Conservation (phyloP, 2,329 filamentous ascomycete genomes). For the Aspergillus pseudotamarii region DNA sequence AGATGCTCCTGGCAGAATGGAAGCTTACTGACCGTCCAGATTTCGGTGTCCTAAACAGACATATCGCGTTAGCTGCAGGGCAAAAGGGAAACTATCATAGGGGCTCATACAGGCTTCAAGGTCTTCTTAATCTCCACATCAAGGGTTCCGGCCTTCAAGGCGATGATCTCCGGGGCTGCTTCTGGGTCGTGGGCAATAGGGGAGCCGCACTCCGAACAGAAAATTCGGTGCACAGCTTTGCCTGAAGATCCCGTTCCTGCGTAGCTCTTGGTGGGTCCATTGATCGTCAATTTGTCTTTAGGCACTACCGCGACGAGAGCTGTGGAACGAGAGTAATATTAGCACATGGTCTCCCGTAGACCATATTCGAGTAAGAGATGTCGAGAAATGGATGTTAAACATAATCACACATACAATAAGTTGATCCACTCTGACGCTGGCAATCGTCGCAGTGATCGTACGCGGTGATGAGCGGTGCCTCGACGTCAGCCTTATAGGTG, state of each 20-base stretch:
- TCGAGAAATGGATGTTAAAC: neutral
- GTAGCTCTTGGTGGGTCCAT: conserved; percentile 67
- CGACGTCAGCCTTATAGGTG: conserved; percentile 64
- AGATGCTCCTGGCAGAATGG: conserved; percentile 70
- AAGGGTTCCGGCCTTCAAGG: conserved; percentile 68
- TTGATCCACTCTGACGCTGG: conserved; percentile 70
- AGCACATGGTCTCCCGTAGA: neutral
- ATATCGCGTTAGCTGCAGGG: conserved; percentile 17
- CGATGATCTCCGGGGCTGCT: conserved; percentile 70
- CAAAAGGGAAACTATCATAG: neutral
- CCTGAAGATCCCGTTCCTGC: conserved; percentile 63
- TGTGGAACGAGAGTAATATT: conserved; percentile 31
- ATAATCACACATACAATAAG: conserved; percentile 54
- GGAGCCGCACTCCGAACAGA: conserved; percentile 70
- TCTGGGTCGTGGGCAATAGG: conserved; percentile 72
- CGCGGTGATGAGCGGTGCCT: conserved; percentile 49
- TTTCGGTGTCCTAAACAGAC: conserved; percentile 58
- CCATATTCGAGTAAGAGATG: neutral
- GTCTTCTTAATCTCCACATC: conserved; percentile 67
- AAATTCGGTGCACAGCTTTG: conserved; percentile 67
- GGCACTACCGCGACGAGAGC: conserved; percentile 67
- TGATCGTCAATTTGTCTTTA: conserved; percentile 66
- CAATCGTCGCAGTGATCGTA: conserved; percentile 76
- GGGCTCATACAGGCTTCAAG: conserved; percentile 57
- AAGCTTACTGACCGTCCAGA: conserved; percentile 70